Conservation (phyloP, 2,329 filamentous ascomycete species). For the Westerdykella aurantiaca region DNA sequence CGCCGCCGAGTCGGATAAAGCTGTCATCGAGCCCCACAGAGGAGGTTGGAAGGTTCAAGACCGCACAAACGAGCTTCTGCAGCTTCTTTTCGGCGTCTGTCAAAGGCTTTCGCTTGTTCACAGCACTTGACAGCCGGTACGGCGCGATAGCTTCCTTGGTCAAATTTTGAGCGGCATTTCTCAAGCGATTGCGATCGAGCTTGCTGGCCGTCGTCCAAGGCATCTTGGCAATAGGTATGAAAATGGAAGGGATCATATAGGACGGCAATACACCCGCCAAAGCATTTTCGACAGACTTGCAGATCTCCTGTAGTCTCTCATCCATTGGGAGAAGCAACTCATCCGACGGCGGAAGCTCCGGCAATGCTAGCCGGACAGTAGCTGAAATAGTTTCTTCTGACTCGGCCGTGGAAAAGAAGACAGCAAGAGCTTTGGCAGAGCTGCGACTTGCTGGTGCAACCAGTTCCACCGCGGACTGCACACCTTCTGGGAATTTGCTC, state of each 20-base stretch:
- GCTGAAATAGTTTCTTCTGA: conserved; percentile 1
- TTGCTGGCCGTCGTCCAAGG: conserved; percentile 31
- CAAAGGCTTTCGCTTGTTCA: conserved; percentile 24
- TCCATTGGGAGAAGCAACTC: conserved; percentile 27
- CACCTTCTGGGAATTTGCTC: conserved; percentile 25
- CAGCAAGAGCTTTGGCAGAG: conserved; percentile 26
- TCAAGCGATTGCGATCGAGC: conserved; percentile 28
- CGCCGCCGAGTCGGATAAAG: conserved; percentile 30
- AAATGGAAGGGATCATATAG: conserved; percentile 34
- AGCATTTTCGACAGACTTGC: conserved; percentile 27
- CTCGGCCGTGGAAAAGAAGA: conserved; percentile 24
- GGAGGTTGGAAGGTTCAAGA: conserved; percentile 20
- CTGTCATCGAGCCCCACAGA: conserved; percentile 30
- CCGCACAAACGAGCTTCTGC: conserved; percentile 23
- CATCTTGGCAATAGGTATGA: conserved; percentile 27
- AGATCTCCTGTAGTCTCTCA: conserved; percentile 20
- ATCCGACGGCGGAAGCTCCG: conserved; percentile 14
- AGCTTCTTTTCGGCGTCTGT: conserved; percentile 28
- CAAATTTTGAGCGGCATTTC: conserved; percentile 22
- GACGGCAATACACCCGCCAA: conserved; percentile 25
- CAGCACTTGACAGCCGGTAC: conserved; percentile 23
- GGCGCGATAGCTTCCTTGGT: conserved; percentile 24
- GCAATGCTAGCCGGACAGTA: conserved; percentile 12
- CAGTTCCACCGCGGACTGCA: conserved; percentile 31
- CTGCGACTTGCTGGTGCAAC: conserved; percentile 26